Evolutionary conservation across 371 early-diverging fungal genomes (phyloP), one percentile per base, ranked within the genome.

Genomic region (Mortierella sp.): DNA sequence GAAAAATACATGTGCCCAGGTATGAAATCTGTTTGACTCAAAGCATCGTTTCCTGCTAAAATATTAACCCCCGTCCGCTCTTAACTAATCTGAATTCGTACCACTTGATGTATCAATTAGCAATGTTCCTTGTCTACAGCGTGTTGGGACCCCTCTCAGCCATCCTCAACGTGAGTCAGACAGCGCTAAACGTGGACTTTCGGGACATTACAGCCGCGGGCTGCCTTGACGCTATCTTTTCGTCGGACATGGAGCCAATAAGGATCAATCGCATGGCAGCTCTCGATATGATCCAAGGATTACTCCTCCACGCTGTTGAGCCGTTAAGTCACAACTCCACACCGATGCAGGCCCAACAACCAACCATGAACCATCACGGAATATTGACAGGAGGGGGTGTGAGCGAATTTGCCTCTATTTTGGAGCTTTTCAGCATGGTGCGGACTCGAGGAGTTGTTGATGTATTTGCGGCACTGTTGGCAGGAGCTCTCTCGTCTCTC

Each of bases 371-470:
- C 42, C n/a, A 70, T 11, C 54, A 57, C 60, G 75, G 79, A 79
- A 28, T 55, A 21, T 26, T 24, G 50, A 34, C 58, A 38, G 70
- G 48, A 70, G 34, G 14, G 13, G 13, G 31, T 31, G 45, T 44
- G 45, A 16, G 34, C 28, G 87, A 80, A 4, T 78, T 80, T 63
- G 75, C 78, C 5, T 72, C 74, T 10, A 82, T 86, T 24, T 48
- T 86, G 24, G 80, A 76, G 44, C 73, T 86, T 11, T 76, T 86
- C 54, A 52, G 65, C 0, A 42, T 74, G 47, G 76, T 82, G 24
- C 87, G 87, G 8, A 77, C 78, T 26, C 74, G 83, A 54, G 87
- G 87, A 19, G 82, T 86, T 14, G 63, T 82, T 4, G 87, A 86
- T 73, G 79, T 82, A 19, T 86, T 86, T 82, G 80, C 78, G 4